phyloP scores from a whole-genome alignment of 441 rosid genomes.

The Dalechampia spathulata region DNA sequence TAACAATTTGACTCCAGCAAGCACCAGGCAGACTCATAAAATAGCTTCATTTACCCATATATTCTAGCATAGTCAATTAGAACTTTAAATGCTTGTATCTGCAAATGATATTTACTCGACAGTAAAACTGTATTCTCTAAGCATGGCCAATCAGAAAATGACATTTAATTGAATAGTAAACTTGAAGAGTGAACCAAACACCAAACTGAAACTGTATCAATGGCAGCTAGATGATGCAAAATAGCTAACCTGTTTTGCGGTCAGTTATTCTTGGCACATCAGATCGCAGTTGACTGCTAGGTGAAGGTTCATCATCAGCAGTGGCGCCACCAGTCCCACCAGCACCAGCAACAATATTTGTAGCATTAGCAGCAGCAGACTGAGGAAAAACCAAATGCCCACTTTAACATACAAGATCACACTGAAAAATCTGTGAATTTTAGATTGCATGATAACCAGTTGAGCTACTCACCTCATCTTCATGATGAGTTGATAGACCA shows the following conservation, averaged over 20 bases:
- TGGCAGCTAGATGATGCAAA: slow-evolving; percentile 9
- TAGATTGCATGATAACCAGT: background rate
- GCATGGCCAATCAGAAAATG: background rate
- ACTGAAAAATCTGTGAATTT: background rate
- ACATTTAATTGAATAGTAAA: background rate
- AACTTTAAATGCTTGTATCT: too few species aligned
- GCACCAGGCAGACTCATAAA: background rate
- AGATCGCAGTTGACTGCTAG: slow-evolving; percentile 31
- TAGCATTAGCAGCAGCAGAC: slow-evolving; percentile 35
- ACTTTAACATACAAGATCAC: background rate
- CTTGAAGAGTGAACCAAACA: background rate
- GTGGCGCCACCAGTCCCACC: slow-evolving; percentile 22
- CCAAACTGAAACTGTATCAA: slow-evolving; percentile 4
- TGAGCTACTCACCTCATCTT: slow-evolving; percentile 57
- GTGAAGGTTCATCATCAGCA: slow-evolving; percentile 36
- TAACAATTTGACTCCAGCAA: background rate
- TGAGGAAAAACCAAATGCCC: slow-evolving; percentile 16
- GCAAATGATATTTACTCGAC: too few species aligned
- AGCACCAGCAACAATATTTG: slow-evolving; percentile 21
- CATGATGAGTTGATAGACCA: slow-evolving; percentile 48
- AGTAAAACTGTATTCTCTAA: background rate
- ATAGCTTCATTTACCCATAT: slow-evolving; percentile 4
- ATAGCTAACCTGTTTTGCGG: slow-evolving; percentile 52
- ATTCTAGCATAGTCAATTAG: too few species aligned
- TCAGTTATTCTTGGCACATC: slow-evolving; percentile 49